Evolutionary conservation across 2,329 filamentous ascomycete species (phyloP).

Genomic region (Trichoderma sp.): DNA sequence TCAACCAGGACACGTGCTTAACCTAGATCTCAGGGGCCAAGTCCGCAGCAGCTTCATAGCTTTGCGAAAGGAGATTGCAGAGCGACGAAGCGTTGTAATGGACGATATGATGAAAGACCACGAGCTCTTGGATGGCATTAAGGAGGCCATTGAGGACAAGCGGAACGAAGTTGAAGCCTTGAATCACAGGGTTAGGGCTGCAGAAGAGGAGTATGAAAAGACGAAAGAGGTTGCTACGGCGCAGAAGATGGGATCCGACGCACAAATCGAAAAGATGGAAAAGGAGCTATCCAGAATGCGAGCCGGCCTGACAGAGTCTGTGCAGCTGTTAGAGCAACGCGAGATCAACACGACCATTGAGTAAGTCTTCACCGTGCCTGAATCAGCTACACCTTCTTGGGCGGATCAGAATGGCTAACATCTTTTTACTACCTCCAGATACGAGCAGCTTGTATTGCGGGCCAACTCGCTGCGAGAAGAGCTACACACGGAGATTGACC

Average conservation of each 20-base stretch:
- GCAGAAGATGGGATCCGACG: conserved; percentile 83
- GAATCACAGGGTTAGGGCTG: conserved; percentile 81
- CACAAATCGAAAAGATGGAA: conserved; percentile 98
- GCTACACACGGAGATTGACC: conserved; percentile 94
- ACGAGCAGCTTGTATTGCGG: conserved; percentile 85
- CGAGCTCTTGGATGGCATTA: conserved; percentile 88
- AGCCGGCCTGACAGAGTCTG: conserved; percentile 75
- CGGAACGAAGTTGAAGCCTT: conserved; percentile 87
- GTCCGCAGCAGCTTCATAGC: conserved; percentile 75
- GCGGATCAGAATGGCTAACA: not conserved
- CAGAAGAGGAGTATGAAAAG: conserved; percentile 91
- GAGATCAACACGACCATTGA: conserved; percentile 98
- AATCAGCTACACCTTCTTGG: not conserved
- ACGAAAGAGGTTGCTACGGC: conserved; percentile 83
- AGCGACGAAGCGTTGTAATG: conserved; percentile 75
- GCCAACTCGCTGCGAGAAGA: conserved; percentile 88
- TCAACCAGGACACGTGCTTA: conserved; percentile 83
- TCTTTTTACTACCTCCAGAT: conserved; percentile 51
- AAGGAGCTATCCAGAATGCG: conserved; percentile 96
- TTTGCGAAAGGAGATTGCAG: conserved; percentile 88
- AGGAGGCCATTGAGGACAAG: conserved; percentile 96
- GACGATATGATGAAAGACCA: conserved; percentile 94
- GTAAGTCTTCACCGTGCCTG: conserved; percentile 48
- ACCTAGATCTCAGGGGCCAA: conserved; percentile 79
- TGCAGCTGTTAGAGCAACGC: conserved; percentile 88